Base-by-base conservation (phyloP, 2,329 filamentous ascomycete genomes). In the Curvularia hawaiiensis region DNA sequence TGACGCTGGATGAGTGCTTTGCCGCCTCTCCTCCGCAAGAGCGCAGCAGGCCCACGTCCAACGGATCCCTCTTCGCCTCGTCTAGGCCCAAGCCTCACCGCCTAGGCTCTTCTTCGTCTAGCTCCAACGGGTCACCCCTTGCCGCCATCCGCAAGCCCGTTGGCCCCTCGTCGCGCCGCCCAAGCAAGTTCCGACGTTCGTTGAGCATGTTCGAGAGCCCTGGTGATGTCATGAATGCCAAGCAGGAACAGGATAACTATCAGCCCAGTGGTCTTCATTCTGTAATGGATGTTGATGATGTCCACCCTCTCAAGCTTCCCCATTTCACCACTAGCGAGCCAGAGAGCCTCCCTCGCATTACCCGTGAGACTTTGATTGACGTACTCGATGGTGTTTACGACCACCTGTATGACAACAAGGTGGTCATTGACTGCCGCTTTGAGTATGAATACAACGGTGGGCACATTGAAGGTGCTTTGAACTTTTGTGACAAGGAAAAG, bases 381-480 rank as follows among this genome's bases (percentile, higher is more conserved):
- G 85, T 99, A 35, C 83, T 99, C 60, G 90, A 97, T 76, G 92
- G 92, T 60, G 89, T 90, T 67, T 97, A 88, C 78, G 86, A 87
- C 69, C 83, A 88, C 26, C 77, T 85, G 24, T 98, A 90, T 75
- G 88, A 92, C 59, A 86, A 93, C 73, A 88, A 91, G 75, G 85
- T 96, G 77, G 84, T 99, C 70, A 89, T 99, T 70, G 95, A 99
- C 77, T 99, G 95, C 77, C 90, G 95, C 20, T 99, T 99, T 74
- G 95, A 99, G 82, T 99, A 99, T 77, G 95, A 99, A 79, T 99
- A 96, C 75, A 90, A 97, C 16, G 95, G 95, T 55, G 95, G 95
- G 33, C 95, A 99, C 76, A 97, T 99, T 72, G 86, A 92, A 66
- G 90, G 90, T 18, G 95, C 95, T 43, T 83, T 97, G 79, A 99